Evolutionary conservation across 768 basidiomycete species (phyloP), one percentile per base, ranked within the genome.

Genomic region (Trametes punicea): DNA sequence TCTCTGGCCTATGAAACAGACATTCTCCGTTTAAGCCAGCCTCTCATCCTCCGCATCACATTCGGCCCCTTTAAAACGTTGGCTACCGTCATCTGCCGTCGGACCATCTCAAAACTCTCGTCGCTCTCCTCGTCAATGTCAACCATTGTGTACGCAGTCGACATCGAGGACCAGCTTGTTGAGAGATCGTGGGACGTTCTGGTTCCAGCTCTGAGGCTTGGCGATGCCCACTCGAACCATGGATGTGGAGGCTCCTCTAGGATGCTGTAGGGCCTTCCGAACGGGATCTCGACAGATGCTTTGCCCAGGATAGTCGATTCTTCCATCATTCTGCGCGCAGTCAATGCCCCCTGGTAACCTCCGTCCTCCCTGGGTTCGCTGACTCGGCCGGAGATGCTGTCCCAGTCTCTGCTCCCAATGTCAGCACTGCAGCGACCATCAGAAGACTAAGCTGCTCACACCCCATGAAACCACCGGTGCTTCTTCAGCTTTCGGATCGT

Each of bases 211-310:
- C 51, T 45, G 2, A 60, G 41, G 27, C 21, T 33, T 1, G 55
- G 51, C 9, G 59, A 60, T 10, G 31, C 30, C 59, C 59, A 60
- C 15, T 60, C 55, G 34, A 60, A 60, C 59, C 59, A 60, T 15
- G 49, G 45, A 21, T 56, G 55, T 2, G 55, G 51, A 18, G 51
- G 34, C 40, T 31, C 23, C 13, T 56, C 55, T 5, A 46, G 29
- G 1, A 16, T 34, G 29, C 36, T 29, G 31, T 55, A 56, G 1
- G 45, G 54, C 20, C 46, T 51, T 2, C 55, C 55, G 42, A 51
- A 60, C n/a, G 54, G 23, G 30, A 59, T 31, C 11, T 40, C 31
- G 18, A 51, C 11, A 31, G 45, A 11, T 20, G 13, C 41, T 26
- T 2, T 13, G 7, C 18, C 15, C n/a, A n/a, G n/a, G n/a, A n/a